Evolutionary conservation across 2,329 filamentous ascomycete species (phyloP).

Genomic region (Periconia sp.): DNA sequence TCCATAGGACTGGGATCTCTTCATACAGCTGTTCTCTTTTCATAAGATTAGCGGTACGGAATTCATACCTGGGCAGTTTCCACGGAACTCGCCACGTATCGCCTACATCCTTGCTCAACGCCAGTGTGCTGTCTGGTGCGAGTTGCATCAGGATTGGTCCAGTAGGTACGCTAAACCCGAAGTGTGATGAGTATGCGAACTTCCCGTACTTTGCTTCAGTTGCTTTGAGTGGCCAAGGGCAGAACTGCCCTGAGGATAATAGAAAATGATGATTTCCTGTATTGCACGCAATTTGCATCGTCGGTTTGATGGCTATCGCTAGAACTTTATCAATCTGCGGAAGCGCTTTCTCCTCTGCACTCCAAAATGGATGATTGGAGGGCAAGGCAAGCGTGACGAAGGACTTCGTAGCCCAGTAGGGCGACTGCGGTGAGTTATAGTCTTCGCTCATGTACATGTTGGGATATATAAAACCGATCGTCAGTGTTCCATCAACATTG

Average conservation of each 20-base stretch:
- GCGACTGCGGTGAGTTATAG: constrained; percentile 60
- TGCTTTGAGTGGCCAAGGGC: constrained; percentile 39
- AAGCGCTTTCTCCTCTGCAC: constrained; percentile 43
- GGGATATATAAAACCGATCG: constrained; percentile 50
- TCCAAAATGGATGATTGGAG: constrained; percentile 50
- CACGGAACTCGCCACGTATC: constrained; percentile 46
- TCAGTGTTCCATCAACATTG: constrained; percentile 52
- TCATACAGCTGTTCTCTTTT: constrained; percentile 5
- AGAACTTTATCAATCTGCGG: constrained; percentile 3
- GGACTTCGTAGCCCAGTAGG: constrained; percentile 58
- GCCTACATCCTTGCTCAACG: constrained; percentile 41
- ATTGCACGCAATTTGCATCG: constrained; percentile 53
- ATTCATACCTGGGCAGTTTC: constrained; percentile 19
- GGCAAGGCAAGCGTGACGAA: constrained; percentile 48
- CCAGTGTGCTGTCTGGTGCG: constrained; percentile 44
- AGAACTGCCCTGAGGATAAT: constrained; percentile 36
- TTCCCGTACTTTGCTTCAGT: constrained; percentile 41
- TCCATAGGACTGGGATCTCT: constrained; percentile 14
- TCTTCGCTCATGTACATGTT: constrained; percentile 61
- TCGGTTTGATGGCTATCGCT: constrained; percentile 18
- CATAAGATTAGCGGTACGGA: constrained; percentile 8
- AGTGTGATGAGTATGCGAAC: constrained; percentile 39
- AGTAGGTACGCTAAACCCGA: constrained; percentile 44
- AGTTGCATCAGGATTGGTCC: constrained; percentile 43
- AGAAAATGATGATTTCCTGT: constrained; percentile 34